Evolutionary conservation across 2,329 filamentous ascomycete genomes (phyloP), one percentile per base, ranked within the genome.

Genomic region (Pestalotiopsis sp.): DNA sequence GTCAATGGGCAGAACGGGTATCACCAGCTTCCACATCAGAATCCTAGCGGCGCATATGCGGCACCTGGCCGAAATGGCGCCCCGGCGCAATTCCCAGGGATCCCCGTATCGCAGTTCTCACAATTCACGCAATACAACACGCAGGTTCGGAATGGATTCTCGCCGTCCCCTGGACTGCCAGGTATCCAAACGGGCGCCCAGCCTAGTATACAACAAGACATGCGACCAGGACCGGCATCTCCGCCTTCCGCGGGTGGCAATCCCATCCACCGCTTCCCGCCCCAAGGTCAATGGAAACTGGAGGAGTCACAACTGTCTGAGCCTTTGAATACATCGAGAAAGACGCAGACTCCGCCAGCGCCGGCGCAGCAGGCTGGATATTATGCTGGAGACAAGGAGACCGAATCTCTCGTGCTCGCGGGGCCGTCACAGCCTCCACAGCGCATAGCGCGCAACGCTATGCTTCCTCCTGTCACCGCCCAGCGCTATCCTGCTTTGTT

Each of bases 251-350:
- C 76, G 66, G 66, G 66, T 17, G 76, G 75, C 62, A 84, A 83
- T 56, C 80, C 82, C 11, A 76, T 83, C 7, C 81, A 83, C 41
- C 80, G 74, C 36, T 78, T 85, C 3, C 81, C 82, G 31, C 82
- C 81, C n/a, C 83, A 82, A 0, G 72, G 76, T 31, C 80, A 80
- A 20, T 89, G 87, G 87, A 86, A 84, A 64, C 76, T 87, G 5
- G 82, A 89, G 70, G 86, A 88, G 76, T 89, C 87, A 11, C 82
- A 86, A 69, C 78, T 89, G 45, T 78, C 83, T 1, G 83, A 86
- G 70, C 87, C 87, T 31, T 79, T 89, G 6, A 78, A 83, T 20
- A 74, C 79, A 4, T 75, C 80, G 3, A 78, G 80, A 39, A 79
- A 79, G 23, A 78, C 78, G 11, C 73, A 75, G 71, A 74, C 74